Evolutionary conservation across 1,284 basidiomycete species (phyloP), one percentile per base, ranked within the genome.

Genomic region (Moniliophthora roreri): DNA sequence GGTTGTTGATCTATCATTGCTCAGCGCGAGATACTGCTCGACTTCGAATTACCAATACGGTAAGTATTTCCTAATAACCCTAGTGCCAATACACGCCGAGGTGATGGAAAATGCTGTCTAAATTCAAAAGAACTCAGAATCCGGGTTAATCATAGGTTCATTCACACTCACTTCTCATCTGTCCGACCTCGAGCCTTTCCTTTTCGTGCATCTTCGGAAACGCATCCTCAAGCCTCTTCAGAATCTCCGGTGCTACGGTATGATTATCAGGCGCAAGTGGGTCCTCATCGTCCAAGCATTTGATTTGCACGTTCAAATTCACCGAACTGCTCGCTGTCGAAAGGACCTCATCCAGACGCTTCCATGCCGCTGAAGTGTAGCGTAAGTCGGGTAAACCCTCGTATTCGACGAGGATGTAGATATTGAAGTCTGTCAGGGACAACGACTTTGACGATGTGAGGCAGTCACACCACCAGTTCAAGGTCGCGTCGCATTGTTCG

Each of bases 221-320:
- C 1, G 23, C 37, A 18, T 24, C 48, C 24, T 39, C 38, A 35
- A 50, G 13, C 16, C 36, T 50, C 18, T 50, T 15, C n/a, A 50
- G 13, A 15, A 23, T 16, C 48, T 4, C 36, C n/a, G 48, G 35
- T 15, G 35, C 16, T 9, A 39, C 46, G 16, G 34, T 20, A 35
- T n/a, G 46, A 35, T 48, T 20, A 18, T 35, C 46, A 2, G 15
- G 23, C 48, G 10, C 16, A 39, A 24, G 21, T 18, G 36, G 20
- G 16, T 39, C 36, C 11, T 50, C 48, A 28, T 50, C 48, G 9
- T 50, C 48, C n/a, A 50, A 18, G n/a, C 35, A 50, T 24, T 38
- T 50, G 5, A 50, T 28, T 36, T 39, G 35, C 1, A 50, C 48
- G 18, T 21, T 20, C 7, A 50, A n/a, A 13, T 49, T 35, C 16